Evolutionary conservation across 805 yeast genomes (phyloP), one percentile per base, ranked within the genome.

Genomic region (Blastobotrys attinorum): DNA sequence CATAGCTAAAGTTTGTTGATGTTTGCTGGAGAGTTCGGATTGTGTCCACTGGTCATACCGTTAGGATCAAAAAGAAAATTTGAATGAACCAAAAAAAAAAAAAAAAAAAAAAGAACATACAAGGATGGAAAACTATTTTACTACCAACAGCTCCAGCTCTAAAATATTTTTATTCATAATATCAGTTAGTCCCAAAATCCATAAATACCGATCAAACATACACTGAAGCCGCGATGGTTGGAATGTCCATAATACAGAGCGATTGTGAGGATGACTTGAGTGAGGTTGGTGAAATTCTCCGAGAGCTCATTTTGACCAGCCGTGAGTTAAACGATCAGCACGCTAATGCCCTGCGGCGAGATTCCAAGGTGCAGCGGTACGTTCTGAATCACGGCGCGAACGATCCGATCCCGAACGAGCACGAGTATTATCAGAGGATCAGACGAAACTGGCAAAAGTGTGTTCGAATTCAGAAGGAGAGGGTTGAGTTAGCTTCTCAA

Each of bases 21-120:
- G 71, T 65, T 47, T 67, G 71, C 38, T 63, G 63, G n/a, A 66
- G 54, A 1, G 70, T 66, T 23, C 69, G 59, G 29, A 67, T 47
- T 3, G 71, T 67, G 50, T 67, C 71, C 33, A 67, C 49, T 47
- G 10, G 8, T 27, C n/a, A 11, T n/a, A 37, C 31, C 3, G 23
- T 36, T 27, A 31, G 15, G 7, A 18, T 17, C 22, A 25, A 23
- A 15, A 11, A n/a, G n/a, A n/a, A n/a, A n/a, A n/a, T n/a, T n/a
- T n/a, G n/a, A n/a, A n/a, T 21, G 16, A 8, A 10, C 5, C 10
- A 21, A 21, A 7, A 10, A 17, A 13, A 21, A 8, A 7, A 22
- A 15, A 17, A 8, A 11, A n/a, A 3, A 17, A 13, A n/a, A 18
- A 18, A 15, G 4, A 13, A 40, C 49, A 32, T 33, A 47, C 49